Base-by-base conservation (phyloP, 371 early-diverging fungal species). In the Vairimorpha necatrix region DNA sequence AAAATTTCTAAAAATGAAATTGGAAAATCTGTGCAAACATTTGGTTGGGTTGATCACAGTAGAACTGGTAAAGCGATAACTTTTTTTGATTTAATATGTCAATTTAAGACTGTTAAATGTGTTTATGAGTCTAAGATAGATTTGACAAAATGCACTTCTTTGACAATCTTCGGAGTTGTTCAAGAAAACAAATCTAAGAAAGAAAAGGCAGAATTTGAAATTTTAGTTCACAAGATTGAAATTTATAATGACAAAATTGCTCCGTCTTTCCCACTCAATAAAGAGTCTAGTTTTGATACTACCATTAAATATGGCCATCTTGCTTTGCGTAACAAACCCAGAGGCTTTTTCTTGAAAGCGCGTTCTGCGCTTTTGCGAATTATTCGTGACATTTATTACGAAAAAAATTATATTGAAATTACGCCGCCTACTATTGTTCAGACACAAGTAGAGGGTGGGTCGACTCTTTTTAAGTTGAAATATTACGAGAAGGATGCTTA, bases 361-460 rank as follows among this genome's bases (percentile, higher is more conserved):
- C 89, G 98, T 72, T 87, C 93, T 42, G 83, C 90, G 53, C 88
- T 94, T 14, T 86, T 97, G 86, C 89, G 89, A 67, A 90, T 91
- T 7, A 93, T 96, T 89, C 91, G 98, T 83, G 91, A 91, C 72
- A 92, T 91, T 87, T 98, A 93, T 84, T 90, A 92, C 48, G 77
- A 84, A 58, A 87, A 88, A 39, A 88, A 89, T 11, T 91, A 92
- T 82, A 87, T 87, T 68, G 98, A 99, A 87, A 91, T 98, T 34
- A 96, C 93, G 9, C 96, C 98, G 30, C 99, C 99, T 24, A 90
- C 93, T 80, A 91, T 99, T 91, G 98, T 97, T n/a, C 96, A 98
- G 87, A 98, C 96, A 58, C 96, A 96, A 85, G 96, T 96, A 26
- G 99, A 99, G 87, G 99, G 99, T 78, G 99, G 99, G 13, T 88